Conservation (phyloP, 352 stramenopile genomes). For the Pseudoperonospora humuli region DNA sequence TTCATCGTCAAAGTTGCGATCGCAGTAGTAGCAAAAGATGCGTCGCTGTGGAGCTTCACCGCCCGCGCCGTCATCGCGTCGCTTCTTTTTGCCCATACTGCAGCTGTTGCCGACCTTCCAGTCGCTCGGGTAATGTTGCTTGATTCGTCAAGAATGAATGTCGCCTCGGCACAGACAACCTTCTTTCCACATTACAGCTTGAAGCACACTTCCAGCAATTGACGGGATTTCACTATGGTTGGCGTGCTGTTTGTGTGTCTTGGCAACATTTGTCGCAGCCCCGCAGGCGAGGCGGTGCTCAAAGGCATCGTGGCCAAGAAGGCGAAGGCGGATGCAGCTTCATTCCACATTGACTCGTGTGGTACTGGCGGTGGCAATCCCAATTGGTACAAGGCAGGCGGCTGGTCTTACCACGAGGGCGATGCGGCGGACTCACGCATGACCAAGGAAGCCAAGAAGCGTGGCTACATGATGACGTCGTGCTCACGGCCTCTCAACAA, state of each 20-base stretch:
- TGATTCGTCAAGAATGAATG: background rate
- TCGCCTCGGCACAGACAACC: background rate
- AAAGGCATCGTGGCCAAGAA: slow-evolving; percentile 57
- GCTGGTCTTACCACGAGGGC: slow-evolving; percentile 84
- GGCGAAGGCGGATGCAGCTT: slow-evolving; percentile 8
- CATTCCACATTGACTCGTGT: slow-evolving; percentile 75
- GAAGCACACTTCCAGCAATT: slow-evolving; percentile 13
- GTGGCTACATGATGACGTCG: slow-evolving; percentile 75
- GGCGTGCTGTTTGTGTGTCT: slow-evolving; percentile 87
- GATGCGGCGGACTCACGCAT: slow-evolving; percentile 79
- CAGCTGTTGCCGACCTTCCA: background rate
- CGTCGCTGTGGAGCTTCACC: slow-evolving; percentile 33
- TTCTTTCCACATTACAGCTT: background rate
- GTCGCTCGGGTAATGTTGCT: background rate
- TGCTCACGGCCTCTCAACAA: slow-evolving; percentile 62
- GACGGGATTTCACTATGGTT: slow-evolving; percentile 28
- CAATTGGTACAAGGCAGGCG: slow-evolving; percentile 66
- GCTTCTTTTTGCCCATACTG: slow-evolving; percentile 81
- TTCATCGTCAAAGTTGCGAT: slow-evolving; percentile 88
- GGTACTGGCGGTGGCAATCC: slow-evolving; percentile 78
- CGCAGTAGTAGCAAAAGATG: slow-evolving; percentile 92
- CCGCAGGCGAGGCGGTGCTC: slow-evolving; percentile 76
- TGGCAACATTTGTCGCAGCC: slow-evolving; percentile 86
- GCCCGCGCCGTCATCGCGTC: slow-evolving; percentile 42
- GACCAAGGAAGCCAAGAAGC: slow-evolving; percentile 77